These are phyloP conservation scores for Fusarium tjaetaba DNA, from an alignment of 2,329 filamentous ascomycete genomes.

Conservation along the genomic window DNA sequence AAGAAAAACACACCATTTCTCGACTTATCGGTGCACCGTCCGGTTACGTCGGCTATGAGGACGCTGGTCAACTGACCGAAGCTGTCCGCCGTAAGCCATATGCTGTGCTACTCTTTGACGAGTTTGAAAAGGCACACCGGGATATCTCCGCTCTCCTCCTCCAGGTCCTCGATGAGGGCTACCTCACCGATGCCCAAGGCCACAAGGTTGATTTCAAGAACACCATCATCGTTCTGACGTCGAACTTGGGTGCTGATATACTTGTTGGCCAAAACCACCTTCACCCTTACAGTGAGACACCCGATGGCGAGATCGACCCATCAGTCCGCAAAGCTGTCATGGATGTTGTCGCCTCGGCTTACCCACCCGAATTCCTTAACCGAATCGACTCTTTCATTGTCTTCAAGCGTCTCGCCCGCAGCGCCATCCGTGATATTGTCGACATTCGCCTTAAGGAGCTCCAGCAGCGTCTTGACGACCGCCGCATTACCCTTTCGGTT, in stretches of 20 bases:
- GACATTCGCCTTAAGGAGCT: slow-evolving; percentile 90
- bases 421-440: slow-evolving; percentile 88
- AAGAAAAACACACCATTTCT: slow-evolving; percentile 96
- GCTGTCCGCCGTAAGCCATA: slow-evolving; percentile 95
- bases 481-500: slow-evolving; percentile 81
- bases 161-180: slow-evolving; percentile 95
- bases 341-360: slow-evolving; percentile 79
- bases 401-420: slow-evolving; percentile 84
- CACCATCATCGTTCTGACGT: slow-evolving; percentile 95
- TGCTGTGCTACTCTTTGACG: slow-evolving; percentile 92
- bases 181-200: slow-evolving; percentile 93
- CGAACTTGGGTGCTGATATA: slow-evolving; percentile 92
- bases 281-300: slow-evolving; percentile 70
- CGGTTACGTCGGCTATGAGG: slow-evolving; percentile 96
- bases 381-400: slow-evolving; percentile 96
- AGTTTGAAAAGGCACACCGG: slow-evolving; percentile 96
- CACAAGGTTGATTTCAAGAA: slow-evolving; percentile 98
- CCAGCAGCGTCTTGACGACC: slow-evolving; percentile 83
- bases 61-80: slow-evolving; percentile 95
- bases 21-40: slow-evolving; percentile 92
- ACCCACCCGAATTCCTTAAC: slow-evolving; percentile 96
- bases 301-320: slow-evolving; percentile 75
- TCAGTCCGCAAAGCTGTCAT: slow-evolving; percentile 83
- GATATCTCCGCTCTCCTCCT: slow-evolving; percentile 93
- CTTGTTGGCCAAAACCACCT: slow-evolving; percentile 79